phyloP scores from a whole-genome alignment of 139 green algal species.

The Coccomyxa sp. region DNA sequence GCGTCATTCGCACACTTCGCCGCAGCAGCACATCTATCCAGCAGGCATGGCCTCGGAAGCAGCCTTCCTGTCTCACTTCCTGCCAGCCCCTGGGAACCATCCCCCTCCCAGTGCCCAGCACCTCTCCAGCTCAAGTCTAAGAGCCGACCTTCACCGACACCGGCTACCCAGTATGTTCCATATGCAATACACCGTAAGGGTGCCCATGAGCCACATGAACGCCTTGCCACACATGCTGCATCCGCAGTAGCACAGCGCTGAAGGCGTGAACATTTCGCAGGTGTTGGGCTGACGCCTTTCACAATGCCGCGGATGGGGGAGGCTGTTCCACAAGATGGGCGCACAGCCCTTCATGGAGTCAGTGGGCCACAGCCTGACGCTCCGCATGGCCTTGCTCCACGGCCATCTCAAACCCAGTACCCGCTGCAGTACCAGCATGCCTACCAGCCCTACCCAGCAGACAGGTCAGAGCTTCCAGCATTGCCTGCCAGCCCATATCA shows the following conservation, averaged over 20 bases:
- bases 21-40: not conserved
- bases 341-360: no score
- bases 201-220: no score
- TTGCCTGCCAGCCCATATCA: not conserved
- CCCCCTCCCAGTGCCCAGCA: not conserved
- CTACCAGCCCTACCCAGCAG: not conserved
- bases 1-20: not conserved
- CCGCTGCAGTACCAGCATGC: slow-evolving; percentile 1
- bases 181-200: no score
- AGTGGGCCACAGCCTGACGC: no score
- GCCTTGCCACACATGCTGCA: no score
- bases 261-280: no score
- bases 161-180: no score
- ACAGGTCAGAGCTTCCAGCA: slow-evolving; percentile 5
- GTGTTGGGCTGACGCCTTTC: no score
- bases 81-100: not conserved
- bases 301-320: no score
- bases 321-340: no score
- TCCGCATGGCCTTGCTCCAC: no score
- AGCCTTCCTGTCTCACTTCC: not conserved
- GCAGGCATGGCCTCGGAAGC: slow-evolving; percentile 2
- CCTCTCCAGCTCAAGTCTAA: not conserved
- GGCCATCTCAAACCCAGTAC: not conserved
- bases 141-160: not conserved
- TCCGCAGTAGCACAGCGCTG: no score